Conservation (phyloP, 2,329 filamentous ascomycete genomes). For the Clonostachys rosea region DNA sequence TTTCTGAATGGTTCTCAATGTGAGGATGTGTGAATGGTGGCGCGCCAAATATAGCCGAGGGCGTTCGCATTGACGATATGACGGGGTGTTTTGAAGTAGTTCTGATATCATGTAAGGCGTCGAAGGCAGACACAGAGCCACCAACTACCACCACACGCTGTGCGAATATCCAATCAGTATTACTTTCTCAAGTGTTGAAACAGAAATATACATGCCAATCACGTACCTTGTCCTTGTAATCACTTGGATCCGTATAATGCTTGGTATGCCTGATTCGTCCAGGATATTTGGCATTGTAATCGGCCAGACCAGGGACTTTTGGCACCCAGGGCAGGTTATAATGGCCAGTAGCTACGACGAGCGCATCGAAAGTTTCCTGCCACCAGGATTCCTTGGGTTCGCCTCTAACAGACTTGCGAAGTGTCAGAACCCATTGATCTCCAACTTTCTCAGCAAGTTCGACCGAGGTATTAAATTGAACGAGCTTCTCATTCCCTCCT, state of each 20-base stretch:
- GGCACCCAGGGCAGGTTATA: constrained; percentile 56
- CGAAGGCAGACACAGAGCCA: constrained; percentile 52
- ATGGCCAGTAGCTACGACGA: constrained; percentile 56
- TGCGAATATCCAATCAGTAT: neutral
- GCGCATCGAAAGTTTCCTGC: constrained; percentile 56
- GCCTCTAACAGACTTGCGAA: constrained; percentile 30
- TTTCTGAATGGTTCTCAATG: neutral
- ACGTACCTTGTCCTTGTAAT: constrained; percentile 38
- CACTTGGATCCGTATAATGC: constrained; percentile 39
- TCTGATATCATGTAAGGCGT: constrained; percentile 48
- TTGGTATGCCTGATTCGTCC: constrained; percentile 52
- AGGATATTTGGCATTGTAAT: constrained; percentile 35
- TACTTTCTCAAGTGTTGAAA: neutral
- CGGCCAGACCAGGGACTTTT: constrained; percentile 38
- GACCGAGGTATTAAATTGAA: constrained; percentile 56
- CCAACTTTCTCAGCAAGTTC: constrained; percentile 49
- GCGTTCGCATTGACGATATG: constrained; percentile 30
- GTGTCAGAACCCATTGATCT: constrained; percentile 45
- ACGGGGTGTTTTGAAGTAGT: constrained; percentile 38
- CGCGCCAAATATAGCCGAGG: neutral
- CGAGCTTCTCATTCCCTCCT: constrained; percentile 46
- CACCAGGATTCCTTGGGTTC: constrained; percentile 52
- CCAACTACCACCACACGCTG: constrained; percentile 52
- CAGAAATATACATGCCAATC: no score
- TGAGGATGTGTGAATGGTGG: neutral